These are phyloP conservation scores for Porogramme epimiltina DNA, from an alignment of 1,284 basidiomycete genomes.

Conservation along the genomic window DNA sequence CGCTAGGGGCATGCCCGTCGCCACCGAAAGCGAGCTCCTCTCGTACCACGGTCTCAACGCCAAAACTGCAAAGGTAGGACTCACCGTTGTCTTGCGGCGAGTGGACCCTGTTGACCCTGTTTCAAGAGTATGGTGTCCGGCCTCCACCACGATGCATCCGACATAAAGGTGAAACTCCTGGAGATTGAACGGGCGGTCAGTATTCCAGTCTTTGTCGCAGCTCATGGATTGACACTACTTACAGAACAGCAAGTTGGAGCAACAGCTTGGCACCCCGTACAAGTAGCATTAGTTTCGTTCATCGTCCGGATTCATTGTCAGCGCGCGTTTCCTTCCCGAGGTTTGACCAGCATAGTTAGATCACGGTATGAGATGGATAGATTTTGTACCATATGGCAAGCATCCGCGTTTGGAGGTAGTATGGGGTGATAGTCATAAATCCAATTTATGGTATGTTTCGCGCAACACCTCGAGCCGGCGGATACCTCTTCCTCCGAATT, in stretches of 20 bases:
- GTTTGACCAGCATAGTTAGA: too few species aligned
- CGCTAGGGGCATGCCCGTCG: conserved; percentile 14
- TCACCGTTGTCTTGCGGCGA: background rate
- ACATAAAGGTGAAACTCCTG: conserved; percentile 58
- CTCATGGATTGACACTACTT: background rate
- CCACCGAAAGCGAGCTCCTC: conserved; percentile 29
- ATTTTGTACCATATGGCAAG: too few species aligned
- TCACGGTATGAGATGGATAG: too few species aligned
- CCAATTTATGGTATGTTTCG: too few species aligned
- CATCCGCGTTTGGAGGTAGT: too few species aligned
- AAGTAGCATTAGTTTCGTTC: background rate
- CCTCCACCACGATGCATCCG: conserved; percentile 61
- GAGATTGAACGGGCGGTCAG: conserved; percentile 68
- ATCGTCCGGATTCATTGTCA: too few species aligned
- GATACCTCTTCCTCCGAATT: too few species aligned
- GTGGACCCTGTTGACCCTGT: background rate
- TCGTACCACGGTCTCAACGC: conserved; percentile 45
- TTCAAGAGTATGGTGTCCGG: conserved; percentile 70
- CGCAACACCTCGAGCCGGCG: too few species aligned
- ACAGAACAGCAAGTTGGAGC: conserved; percentile 15
- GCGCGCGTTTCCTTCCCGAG: too few species aligned
- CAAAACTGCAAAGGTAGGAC: conserved; percentile 67
- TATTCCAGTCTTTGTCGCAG: conserved; percentile 8
- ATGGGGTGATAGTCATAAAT: too few species aligned
- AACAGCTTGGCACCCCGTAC: conserved; percentile 1